Base-by-base conservation (phyloP, 2,329 filamentous ascomycete genomes). In the Beauveria asiatica region DNA sequence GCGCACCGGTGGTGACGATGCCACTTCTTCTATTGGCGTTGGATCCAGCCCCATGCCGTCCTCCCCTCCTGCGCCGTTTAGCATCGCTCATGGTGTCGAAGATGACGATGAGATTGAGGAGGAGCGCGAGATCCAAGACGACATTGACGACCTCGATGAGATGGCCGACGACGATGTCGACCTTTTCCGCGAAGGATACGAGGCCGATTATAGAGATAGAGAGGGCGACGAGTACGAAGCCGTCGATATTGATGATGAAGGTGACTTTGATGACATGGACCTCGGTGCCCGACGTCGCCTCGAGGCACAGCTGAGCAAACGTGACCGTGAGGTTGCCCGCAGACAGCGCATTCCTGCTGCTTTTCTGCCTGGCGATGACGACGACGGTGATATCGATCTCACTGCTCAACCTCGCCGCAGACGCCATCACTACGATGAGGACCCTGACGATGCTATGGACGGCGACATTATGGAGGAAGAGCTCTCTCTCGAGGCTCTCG, bases 381-480 rank as follows among this genome's bases (percentile, higher is more conserved):
- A 94, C 3, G 92, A 94, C 65, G 88, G 85, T 54, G 84, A 94
- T 60, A 80, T 92, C 63, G 92, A 97, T 70, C 80, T 97, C 23
- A 91, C 91, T 23, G 85, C 87, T 27, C 92, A 96, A 72, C 91
- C 90, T 23, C 86, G 92, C 59, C 86, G 93, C 65, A 86, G 90
- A 57, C 86, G 94, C 66, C 90, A 94, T 74, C 85, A 89, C 67
- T 99, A 97, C 70, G 94, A 99, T 65, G 95, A 99, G 74, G 92
- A 96, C 45, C 86, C 88, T 13, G 92, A 97, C 65, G 92, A 96
- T 65, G 88, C 92, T 63, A 92, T 96, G 85, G 90, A 87, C 61
- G 90, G 88, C 52, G 91, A 97, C 69, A 92, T 96, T 64, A 93
- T 97, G 89, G 90, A 95, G 64, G 93, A 96, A 72, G 92, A 97